A percentile compares a stretch with the other conserved stretches of the same genome.
Evolutionary conservation across 208 protist species (phyloP).

Genomic region (Leishmania amazonensis): DNA sequence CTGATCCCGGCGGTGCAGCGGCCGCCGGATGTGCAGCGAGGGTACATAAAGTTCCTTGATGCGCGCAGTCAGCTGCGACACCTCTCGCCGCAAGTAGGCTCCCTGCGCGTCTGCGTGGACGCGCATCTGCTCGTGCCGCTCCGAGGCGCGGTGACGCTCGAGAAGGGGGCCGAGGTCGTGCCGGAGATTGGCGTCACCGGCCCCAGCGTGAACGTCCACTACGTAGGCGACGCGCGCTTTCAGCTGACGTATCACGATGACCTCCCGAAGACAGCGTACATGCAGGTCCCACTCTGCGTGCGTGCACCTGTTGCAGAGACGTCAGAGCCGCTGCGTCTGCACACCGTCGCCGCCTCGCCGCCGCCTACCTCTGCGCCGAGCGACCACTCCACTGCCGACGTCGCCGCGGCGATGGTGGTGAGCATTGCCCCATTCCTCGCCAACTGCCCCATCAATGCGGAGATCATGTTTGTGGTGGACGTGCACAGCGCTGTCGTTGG

Average conservation of each 20-base stretch:
- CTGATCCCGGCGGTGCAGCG: constrained; percentile 51
- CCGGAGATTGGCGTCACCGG: constrained; percentile 1
- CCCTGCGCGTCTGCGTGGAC: constrained; percentile 24
- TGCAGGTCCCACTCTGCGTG: constrained; percentile 32
- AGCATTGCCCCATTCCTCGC: constrained; percentile 51
- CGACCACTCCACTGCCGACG: constrained; percentile 19
- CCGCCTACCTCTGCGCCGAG: constrained; percentile 21
- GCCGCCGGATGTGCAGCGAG: constrained; percentile 38
- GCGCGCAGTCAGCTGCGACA: constrained; percentile 3
- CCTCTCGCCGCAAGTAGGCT: constrained; percentile 17
- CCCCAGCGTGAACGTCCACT: constrained; percentile 20
- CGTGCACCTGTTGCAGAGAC: constrained; percentile 41
- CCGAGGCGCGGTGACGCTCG: constrained; percentile 44
- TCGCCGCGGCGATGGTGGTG: constrained; percentile 44
- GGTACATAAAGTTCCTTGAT: constrained; percentile 49
- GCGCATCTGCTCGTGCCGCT: constrained; percentile 56
- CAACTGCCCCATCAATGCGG: constrained; percentile 48
- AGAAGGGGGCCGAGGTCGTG: constrained; percentile 22
- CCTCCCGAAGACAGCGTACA: constrained; percentile 21
- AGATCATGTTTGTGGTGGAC: constrained; percentile 75
- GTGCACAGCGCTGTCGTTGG: constrained; percentile 34
- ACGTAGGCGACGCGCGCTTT: constrained; percentile 52
- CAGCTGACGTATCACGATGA: constrained; percentile 24
- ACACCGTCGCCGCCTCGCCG: constrained; percentile 11
- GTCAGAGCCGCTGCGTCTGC: constrained; percentile 63